Evolutionary conservation across 257 asterid genomes (phyloP).

Genomic region (Marsdenia floribunda): DNA sequence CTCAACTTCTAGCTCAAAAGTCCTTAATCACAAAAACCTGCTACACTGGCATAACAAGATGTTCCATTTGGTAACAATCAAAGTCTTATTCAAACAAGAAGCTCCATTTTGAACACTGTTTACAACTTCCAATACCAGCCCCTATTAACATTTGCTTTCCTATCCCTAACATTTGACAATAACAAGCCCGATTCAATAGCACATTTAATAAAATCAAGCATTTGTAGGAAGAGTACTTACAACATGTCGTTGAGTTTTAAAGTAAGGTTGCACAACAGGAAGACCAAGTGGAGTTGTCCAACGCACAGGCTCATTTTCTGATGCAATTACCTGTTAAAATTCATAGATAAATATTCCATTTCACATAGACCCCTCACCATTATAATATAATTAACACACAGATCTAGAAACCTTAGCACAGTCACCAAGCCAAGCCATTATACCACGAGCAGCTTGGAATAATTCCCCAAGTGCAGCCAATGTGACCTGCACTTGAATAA

Average conservation of each 20-base stretch:
- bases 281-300: conserved; percentile 99
- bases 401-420: conserved; percentile 79
- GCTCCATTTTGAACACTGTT: background rate
- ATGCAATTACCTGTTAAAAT: conserved; percentile 66
- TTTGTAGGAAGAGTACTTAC: conserved; percentile 40
- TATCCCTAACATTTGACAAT: background rate
- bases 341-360: conserved; percentile 10
- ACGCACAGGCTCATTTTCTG: conserved; percentile 76
- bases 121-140: background rate
- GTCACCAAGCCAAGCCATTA: conserved; percentile 96
- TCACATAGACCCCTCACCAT: background rate
- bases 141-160: background rate
- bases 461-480: conserved; percentile 83
- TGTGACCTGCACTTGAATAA: conserved; percentile 48
- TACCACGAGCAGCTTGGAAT: conserved; percentile 90
- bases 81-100: background rate
- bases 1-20: background rate
- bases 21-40: background rate
- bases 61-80: background rate
- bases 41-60: background rate
- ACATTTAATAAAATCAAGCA: background rate
- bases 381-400: background rate
- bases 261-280: conserved; percentile 96
- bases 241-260: conserved; percentile 64
- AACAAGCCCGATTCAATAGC: background rate